A percentile compares a stretch with the other conserved stretches of the same genome.
phyloP scores from a whole-genome alignment of 768 basidiomycete species.

The Mrakia hoshinonis region DNA sequence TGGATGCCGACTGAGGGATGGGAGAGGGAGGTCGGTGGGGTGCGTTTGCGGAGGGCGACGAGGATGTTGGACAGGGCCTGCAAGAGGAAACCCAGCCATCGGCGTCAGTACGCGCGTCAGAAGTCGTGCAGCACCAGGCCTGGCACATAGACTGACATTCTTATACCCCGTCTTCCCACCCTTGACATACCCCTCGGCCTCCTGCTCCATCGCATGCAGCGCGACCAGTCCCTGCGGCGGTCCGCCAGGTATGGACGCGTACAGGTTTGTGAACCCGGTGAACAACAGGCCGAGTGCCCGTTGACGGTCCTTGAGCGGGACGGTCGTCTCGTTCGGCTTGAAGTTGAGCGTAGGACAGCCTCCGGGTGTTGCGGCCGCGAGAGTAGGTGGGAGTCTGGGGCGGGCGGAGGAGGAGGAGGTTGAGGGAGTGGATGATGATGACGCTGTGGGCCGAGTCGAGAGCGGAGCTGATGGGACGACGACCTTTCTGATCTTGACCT shows the following conservation, averaged over 20 bases:
- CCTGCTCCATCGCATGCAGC: conserved; percentile 72
- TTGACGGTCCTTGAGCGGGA: conserved; percentile 59
- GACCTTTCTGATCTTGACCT: background rate
- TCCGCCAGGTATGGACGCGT: conserved; percentile 43
- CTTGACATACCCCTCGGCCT: conserved; percentile 65
- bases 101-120: background rate
- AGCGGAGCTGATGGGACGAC: background rate
- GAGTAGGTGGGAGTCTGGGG: background rate
- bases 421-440: background rate
- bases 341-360: conserved; percentile 53
- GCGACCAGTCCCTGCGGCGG: conserved; percentile 33
- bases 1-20: conserved; percentile 75
- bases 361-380: background rate
- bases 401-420: background rate
- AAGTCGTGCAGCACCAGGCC: too few species aligned
- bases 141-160: conserved; percentile 48
- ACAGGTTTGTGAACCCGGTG: conserved; percentile 63
- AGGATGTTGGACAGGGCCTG: conserved; percentile 52
- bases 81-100: conserved; percentile 14
- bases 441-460: background rate
- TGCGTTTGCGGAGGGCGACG: conserved; percentile 49
- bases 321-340: conserved; percentile 59
- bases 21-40: conserved; percentile 50
- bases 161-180: conserved; percentile 74
- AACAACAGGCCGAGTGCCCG: conserved; percentile 59